Conservation (phyloP, 306 rosid species). For the Sphenostylis stenocarpa region DNA sequence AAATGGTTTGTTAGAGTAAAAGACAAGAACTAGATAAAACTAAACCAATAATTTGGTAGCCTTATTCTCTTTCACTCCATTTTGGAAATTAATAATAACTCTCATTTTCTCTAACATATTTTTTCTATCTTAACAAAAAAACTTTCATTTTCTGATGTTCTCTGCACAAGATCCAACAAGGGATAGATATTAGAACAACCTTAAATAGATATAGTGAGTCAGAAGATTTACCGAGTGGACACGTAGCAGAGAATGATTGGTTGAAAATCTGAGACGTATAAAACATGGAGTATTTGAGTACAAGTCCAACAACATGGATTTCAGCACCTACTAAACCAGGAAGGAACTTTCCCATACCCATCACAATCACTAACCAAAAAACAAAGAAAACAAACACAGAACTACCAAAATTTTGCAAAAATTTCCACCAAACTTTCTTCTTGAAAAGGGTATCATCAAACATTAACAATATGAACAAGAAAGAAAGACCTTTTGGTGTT, state of each 20-base stretch:
- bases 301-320: slow-evolving; percentile 19
- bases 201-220: neutral
- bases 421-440: neutral
- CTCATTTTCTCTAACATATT: neutral
- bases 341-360: neutral
- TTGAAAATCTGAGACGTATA: neutral
- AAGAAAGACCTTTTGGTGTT: neutral
- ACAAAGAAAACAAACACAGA: neutral
- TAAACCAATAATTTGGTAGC: too few species aligned
- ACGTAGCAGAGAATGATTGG: slow-evolving; percentile 15
- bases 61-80: too few species aligned
- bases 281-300: neutral
- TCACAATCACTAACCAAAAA: neutral
- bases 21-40: too few species aligned
- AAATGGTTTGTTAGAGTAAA: too few species aligned
- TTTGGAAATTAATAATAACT: neutral
- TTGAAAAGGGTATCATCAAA: slow-evolving; percentile 2
- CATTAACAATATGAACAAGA: slow-evolving; percentile 13
- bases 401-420: slow-evolving; percentile 8
- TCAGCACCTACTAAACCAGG: slow-evolving; percentile 39
- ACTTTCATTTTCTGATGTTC: neutral
- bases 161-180: too few species aligned
- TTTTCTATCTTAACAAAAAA: neutral
- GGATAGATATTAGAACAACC: neutral
- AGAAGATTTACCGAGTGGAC: neutral